phyloP scores from a whole-genome alignment of 176 grass and related monocot genomes.

The Secale cereale region DNA sequence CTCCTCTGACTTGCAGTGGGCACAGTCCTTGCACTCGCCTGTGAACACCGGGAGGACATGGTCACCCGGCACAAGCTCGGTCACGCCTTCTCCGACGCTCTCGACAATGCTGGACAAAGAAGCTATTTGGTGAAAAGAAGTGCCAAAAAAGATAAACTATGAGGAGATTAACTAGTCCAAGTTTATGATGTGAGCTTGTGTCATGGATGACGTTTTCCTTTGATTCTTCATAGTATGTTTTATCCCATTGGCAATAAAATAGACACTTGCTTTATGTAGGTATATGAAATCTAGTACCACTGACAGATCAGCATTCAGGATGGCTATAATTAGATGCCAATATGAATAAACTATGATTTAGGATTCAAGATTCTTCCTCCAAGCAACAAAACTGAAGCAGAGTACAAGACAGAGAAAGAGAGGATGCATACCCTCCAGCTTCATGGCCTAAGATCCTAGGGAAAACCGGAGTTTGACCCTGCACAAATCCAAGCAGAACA shows the following conservation, averaged over 20 bases:
- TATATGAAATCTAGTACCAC: neutral
- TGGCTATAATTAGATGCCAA: neutral
- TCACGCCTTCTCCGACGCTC: conserved; percentile 79
- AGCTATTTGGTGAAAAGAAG: neutral
- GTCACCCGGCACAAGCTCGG: conserved; percentile 58
- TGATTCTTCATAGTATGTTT: conserved; percentile 1
- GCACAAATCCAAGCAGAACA: too few species aligned
- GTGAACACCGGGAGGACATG: conserved; percentile 87
- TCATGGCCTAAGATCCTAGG: too few species aligned
- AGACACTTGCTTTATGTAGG: conserved; percentile 7
- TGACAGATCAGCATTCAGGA: neutral
- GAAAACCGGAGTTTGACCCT: too few species aligned
- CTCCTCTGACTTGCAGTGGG: conserved; percentile 72
- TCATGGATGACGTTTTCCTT: neutral
- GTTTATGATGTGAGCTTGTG: neutral
- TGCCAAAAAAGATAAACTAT: neutral
- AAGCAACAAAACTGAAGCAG: neutral
- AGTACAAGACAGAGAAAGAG: neutral
- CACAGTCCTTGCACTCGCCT: conserved; percentile 89
- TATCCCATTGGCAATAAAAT: neutral
- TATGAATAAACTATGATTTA: too few species aligned
- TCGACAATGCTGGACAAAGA: conserved; percentile 57
- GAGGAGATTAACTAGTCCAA: too few species aligned
- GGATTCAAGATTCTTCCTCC: too few species aligned
- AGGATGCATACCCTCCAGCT: too few species aligned